A percentile compares a stretch with the other conserved stretches of the same genome.
Evolutionary conservation across 164 flowering plant genomes (phyloP).

Genomic region (Magnolia changhungtana): DNA sequence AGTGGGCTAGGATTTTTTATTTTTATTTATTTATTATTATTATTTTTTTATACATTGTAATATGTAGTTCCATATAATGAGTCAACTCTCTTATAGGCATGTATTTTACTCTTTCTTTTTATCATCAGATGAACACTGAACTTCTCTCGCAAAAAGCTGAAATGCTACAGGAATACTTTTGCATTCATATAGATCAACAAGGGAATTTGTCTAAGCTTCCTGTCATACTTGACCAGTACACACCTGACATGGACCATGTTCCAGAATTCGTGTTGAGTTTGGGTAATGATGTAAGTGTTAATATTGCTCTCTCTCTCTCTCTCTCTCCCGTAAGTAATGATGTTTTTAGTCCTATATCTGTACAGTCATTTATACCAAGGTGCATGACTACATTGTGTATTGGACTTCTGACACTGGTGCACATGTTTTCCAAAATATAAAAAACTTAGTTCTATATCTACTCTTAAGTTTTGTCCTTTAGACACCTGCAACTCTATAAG

Average conservation of each 20-base stretch:
- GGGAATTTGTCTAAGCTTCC: slow-evolving; percentile 86
- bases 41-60: too few species aligned
- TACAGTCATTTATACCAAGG: neutral
- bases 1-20: too few species aligned
- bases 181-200: slow-evolving; percentile 60
- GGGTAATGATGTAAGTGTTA: slow-evolving; percentile 75
- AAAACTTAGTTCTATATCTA: too few species aligned
- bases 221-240: slow-evolving; percentile 82
- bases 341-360: neutral
- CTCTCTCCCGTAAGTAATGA: neutral
- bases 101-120: neutral
- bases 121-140: slow-evolving; percentile 69
- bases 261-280: slow-evolving; percentile 79
- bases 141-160: slow-evolving; percentile 72
- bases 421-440: too few species aligned
- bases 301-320: neutral
- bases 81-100: too few species aligned
- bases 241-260: slow-evolving; percentile 91
- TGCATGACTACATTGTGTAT: too few species aligned
- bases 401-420: too few species aligned
- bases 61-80: too few species aligned
- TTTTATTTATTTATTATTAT: too few species aligned
- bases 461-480: too few species aligned
- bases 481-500: too few species aligned
- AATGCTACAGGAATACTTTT: slow-evolving; percentile 77